These are phyloP conservation scores for Hygrophila difformis DNA, from an alignment of 257 asterid genomes.

Conservation along the genomic window DNA sequence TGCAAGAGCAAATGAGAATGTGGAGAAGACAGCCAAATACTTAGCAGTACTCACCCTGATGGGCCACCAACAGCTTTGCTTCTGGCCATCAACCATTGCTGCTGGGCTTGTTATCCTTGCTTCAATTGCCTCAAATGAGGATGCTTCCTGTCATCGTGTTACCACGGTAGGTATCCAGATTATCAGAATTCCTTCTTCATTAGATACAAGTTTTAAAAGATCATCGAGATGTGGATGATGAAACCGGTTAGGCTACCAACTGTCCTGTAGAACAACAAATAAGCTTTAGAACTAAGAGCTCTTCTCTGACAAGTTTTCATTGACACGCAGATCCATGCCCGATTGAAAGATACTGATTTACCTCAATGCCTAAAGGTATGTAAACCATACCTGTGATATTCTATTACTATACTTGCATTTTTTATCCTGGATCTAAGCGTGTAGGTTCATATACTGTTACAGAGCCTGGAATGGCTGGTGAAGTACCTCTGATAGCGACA, in stretches of 20 bases:
- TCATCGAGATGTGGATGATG: too few species aligned
- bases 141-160: conserved; percentile 43
- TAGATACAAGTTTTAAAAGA: conserved; percentile 3
- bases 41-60: conserved; percentile 69
- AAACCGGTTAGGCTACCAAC: too few species aligned
- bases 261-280: too few species aligned
- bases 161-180: conserved; percentile 36
- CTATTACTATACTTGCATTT: not conserved
- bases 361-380: conserved; percentile 86
- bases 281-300: too few species aligned
- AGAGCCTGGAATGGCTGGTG: conserved; percentile 90
- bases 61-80: conserved; percentile 84
- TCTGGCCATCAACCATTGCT: conserved; percentile 94
- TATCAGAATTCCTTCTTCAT: not conserved
- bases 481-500: conserved; percentile 45
- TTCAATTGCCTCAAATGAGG: conserved; percentile 45
- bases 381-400: not conserved
- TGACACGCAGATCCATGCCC: conserved; percentile 59
- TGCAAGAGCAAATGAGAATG: conserved; percentile 46
- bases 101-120: conserved; percentile 88
- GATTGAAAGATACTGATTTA: conserved; percentile 43
- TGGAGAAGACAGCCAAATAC: conserved; percentile 61
- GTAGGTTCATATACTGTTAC: conserved; percentile 24
- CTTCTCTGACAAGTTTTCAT: conserved; percentile 8
- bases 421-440: not conserved